A percentile compares a stretch with the other conserved stretches of the same genome.
Conservation (phyloP, 768 basidiomycete genomes). For the Paxillus involutus region DNA sequence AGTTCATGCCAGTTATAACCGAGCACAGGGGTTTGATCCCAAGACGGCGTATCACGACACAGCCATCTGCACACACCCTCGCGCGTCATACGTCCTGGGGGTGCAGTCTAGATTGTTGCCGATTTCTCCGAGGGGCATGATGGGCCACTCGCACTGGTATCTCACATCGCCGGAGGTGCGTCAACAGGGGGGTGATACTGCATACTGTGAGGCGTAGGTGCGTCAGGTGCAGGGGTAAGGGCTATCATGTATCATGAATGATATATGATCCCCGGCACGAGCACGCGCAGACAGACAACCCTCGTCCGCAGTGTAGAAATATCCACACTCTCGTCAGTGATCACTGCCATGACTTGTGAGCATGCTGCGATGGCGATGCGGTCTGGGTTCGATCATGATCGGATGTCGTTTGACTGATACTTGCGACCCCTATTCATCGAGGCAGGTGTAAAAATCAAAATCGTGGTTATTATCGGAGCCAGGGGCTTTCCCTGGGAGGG, state of each 20-base stretch:
- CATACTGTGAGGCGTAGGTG: not conserved
- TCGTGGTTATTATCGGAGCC: not conserved
- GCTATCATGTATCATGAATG: too few relatives aligned
- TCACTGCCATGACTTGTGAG: not conserved
- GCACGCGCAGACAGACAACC: not conserved
- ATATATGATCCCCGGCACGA: not conserved
- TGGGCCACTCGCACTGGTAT: not conserved
- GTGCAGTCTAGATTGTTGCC: too few relatives aligned
- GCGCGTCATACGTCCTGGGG: not conserved
- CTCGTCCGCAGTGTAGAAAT: not conserved
- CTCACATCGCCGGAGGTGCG: not conserved
- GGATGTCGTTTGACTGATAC: not conserved
- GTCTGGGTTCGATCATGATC: not conserved
- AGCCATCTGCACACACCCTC: not conserved
- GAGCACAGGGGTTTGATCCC: not conserved
- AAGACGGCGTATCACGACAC: not conserved
- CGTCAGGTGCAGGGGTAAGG: not conserved
- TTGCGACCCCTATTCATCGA: not conserved
- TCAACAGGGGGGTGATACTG: not conserved
- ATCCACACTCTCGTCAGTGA: not conserved
- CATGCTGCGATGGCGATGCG: not conserved
- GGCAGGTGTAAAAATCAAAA: not conserved
- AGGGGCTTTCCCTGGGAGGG: not conserved
- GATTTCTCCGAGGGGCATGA: not conserved
- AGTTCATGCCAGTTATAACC: too few relatives aligned